A percentile compares a stretch with the other conserved stretches of the same genome.
Conservation (phyloP, 192 early-diverging fungal species). For the Coemansia erecta region DNA sequence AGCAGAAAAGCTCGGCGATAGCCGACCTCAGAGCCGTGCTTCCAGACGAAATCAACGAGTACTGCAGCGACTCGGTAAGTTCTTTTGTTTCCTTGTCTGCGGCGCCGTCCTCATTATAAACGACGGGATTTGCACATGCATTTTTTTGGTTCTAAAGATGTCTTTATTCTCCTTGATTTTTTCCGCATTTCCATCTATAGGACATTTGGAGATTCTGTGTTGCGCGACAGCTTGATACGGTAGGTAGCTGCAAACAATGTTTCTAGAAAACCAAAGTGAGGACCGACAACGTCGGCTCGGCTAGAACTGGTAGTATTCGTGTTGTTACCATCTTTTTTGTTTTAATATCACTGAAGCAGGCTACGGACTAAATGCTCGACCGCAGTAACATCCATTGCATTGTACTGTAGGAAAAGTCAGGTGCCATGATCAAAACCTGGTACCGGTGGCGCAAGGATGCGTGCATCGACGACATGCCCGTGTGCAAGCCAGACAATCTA, state of each 20-base stretch:
- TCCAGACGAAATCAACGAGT: conserved; percentile 34
- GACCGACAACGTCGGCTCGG: too few species aligned
- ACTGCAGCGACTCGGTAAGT: conserved; percentile 46
- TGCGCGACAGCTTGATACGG: conserved; percentile 61
- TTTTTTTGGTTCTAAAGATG: neutral
- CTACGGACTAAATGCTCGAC: neutral
- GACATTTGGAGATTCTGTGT: conserved; percentile 60
- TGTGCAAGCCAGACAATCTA: conserved; percentile 57
- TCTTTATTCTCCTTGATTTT: conserved; percentile 1
- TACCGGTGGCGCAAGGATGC: conserved; percentile 63
- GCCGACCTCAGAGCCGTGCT: conserved; percentile 30
- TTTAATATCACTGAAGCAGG: neutral
- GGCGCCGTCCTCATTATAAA: neutral
- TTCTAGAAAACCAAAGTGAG: neutral
- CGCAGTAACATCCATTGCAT: conserved; percentile 8
- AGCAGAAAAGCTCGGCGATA: conserved; percentile 32
- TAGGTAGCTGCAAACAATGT: conserved; percentile 44
- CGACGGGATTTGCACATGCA: neutral
- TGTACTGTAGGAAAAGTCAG: conserved; percentile 56
- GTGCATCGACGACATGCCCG: conserved; percentile 58
- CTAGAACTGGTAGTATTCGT: neutral
- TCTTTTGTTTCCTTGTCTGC: neutral
- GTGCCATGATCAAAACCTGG: conserved; percentile 58
- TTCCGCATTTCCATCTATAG: conserved; percentile 24
- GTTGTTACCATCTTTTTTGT: neutral